Conservation (phyloP, 2,329 filamentous ascomycete species). For the Cladosporium cucumerinum region DNA sequence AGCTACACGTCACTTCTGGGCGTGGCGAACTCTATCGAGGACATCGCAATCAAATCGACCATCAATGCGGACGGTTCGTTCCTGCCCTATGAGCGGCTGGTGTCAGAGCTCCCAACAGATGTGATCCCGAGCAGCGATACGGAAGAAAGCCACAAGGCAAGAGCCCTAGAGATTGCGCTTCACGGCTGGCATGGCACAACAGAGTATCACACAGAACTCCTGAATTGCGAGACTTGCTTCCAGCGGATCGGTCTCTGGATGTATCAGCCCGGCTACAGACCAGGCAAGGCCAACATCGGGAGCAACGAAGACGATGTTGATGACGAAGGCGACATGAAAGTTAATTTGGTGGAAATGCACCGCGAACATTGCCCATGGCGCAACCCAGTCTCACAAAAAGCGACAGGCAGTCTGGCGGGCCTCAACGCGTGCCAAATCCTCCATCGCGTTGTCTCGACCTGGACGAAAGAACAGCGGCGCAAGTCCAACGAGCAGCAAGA, state of each 20-base stretch:
- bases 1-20: conserved; percentile 27
- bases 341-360: conserved; percentile 35
- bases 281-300: conserved; percentile 30
- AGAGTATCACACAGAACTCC: conserved; percentile 65
- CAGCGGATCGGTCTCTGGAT: conserved; percentile 90
- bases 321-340: conserved; percentile 20
- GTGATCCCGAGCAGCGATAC: conserved; percentile 22
- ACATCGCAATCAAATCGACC: conserved; percentile 22
- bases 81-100: conserved; percentile 22
- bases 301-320: conserved; percentile 38
- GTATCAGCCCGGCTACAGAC: conserved; percentile 62
- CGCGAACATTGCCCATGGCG: conserved; percentile 40
- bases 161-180: conserved; percentile 37
- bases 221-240: conserved; percentile 81
- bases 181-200: conserved; percentile 53
- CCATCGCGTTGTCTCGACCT: conserved; percentile 31
- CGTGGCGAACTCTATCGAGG: conserved; percentile 28
- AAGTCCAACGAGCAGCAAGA: conserved; percentile 24
- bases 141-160: conserved; percentile 14
- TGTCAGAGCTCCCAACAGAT: conserved; percentile 28
- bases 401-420: conserved; percentile 32
- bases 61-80: conserved; percentile 16
- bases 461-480: conserved; percentile 32
- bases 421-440: conserved; percentile 34
- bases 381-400: conserved; percentile 32